Evolutionary conservation across 805 yeast genomes (phyloP).

Genomic region (Lipomyces mesembrius): DNA sequence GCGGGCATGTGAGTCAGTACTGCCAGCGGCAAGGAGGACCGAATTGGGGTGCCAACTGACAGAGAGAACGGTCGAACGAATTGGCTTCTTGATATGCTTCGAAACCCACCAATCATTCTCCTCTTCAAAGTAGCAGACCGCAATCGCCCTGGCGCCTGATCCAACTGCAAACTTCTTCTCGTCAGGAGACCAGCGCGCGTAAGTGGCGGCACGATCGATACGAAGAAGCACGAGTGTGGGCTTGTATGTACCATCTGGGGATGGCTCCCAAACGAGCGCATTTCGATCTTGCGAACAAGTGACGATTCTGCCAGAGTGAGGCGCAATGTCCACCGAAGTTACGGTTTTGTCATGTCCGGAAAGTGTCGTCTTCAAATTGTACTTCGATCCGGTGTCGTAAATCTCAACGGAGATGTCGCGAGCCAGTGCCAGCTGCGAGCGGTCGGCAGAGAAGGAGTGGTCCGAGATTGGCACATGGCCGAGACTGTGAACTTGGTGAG

Average conservation of each 20-base stretch:
- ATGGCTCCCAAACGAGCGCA: constrained; percentile 93
- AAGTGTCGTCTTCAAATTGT: constrained; percentile 67
- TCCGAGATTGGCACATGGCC: constrained; percentile 88
- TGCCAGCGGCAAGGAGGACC: constrained; percentile 85
- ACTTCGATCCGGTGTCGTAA: constrained; percentile 59
- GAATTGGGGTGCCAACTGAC: constrained; percentile 94
- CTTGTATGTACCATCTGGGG: constrained; percentile 64
- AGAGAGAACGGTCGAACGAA: constrained; percentile 80
- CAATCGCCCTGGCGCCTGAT: constrained; percentile 89
- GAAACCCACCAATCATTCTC: constrained; percentile 99
- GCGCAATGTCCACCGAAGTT: constrained; percentile 90
- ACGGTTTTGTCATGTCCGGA: constrained; percentile 90
- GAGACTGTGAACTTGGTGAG: constrained; percentile 56
- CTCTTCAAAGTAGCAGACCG: constrained; percentile 92
- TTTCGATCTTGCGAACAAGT: constrained; percentile 98
- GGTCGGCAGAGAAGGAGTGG: constrained; percentile 81
- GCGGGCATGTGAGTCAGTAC: constrained; percentile 90
- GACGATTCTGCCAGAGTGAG: constrained; percentile 80
- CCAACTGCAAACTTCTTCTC: constrained; percentile 98
- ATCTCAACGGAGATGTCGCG: constrained; percentile 77
- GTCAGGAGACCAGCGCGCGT: constrained; percentile 91
- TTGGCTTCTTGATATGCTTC: constrained; percentile 94
- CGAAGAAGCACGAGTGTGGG: constrained; percentile 92
- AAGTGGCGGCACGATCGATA: constrained; percentile 93
- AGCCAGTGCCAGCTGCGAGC: constrained; percentile 73